Conservation (phyloP, 73 alveolate genomes). For the Paraurostyla sp. region DNA sequence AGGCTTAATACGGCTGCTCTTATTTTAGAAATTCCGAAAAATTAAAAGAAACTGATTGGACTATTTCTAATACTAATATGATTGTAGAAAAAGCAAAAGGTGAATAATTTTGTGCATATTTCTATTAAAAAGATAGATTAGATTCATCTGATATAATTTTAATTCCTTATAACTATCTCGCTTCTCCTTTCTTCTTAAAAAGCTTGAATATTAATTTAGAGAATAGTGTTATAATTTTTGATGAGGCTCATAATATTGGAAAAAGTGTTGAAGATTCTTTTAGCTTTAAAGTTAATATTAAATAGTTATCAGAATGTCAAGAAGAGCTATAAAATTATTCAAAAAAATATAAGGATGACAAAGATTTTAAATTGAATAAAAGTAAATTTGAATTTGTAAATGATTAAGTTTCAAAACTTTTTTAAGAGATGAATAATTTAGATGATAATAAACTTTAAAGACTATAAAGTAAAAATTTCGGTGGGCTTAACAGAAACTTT, state of each 20-base stretch:
- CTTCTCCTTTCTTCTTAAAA: constrained; percentile 65
- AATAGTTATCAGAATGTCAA: neutral
- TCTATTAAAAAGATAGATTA: constrained; percentile 72
- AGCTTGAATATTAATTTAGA: constrained; percentile 34
- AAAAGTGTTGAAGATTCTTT: constrained; percentile 72
- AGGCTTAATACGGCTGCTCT: no score
- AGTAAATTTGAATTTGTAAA: no score
- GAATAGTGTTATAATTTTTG: constrained; percentile 75
- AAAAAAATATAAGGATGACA: neutral
- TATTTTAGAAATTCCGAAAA: no score
- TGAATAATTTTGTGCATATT: constrained; percentile 87
- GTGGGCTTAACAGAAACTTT: no score
- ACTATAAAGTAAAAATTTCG: no score
- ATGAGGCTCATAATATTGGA: constrained; percentile 88
- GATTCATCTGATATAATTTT: constrained; percentile 84
- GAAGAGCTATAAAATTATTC: neutral
- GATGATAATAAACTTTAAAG: no score
- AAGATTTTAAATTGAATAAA: neutral
- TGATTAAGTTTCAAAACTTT: no score
- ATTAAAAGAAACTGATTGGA: no score
- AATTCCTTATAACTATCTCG: constrained; percentile 87
- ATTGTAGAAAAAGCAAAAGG: constrained; percentile 72
- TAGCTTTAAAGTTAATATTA: constrained; percentile 41
- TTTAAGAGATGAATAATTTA: no score
- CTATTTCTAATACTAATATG: constrained; percentile 92